Conservation (phyloP, 1,284 basidiomycete species). For the Pseudozyma hubeiensis region DNA sequence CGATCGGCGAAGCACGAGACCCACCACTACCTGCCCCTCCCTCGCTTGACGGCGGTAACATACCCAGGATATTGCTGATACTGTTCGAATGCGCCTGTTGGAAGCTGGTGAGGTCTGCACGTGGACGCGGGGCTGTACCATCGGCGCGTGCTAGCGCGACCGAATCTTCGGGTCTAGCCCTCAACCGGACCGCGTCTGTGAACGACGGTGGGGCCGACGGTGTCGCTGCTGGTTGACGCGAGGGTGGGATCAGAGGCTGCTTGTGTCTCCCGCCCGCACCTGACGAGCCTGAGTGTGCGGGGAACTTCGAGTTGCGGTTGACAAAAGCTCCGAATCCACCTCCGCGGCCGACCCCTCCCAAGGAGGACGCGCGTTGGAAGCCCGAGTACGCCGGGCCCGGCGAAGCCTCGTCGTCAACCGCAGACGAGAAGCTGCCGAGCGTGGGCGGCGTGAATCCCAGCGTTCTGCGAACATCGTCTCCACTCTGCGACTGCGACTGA, state of each 20-base stretch:
- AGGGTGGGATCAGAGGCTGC: constrained; percentile 35
- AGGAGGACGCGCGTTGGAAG: constrained; percentile 41
- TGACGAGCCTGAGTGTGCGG: not conserved
- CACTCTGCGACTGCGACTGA: not conserved
- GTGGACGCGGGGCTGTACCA: constrained; percentile 30
- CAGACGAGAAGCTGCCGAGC: constrained; percentile 38
- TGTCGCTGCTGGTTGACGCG: constrained; percentile 16
- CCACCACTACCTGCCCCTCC: constrained; percentile 9
- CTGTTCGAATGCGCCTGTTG: constrained; percentile 40
- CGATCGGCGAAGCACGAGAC: constrained; percentile 30
- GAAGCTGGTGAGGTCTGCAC: constrained; percentile 51
- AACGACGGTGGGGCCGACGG: constrained; percentile 30
- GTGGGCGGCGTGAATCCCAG: constrained; percentile 21
- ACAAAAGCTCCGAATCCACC: constrained; percentile 14
- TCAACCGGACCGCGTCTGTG: constrained; percentile 39
- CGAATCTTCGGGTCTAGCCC: constrained; percentile 40
- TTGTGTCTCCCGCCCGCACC: constrained; percentile 14
- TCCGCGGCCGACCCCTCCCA: constrained; percentile 7
- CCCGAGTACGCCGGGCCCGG: constrained; percentile 19
- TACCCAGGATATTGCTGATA: constrained; percentile 28
- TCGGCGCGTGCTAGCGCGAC: constrained; percentile 24
- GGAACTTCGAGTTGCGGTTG: not conserved
- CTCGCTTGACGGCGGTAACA: constrained; percentile 16
- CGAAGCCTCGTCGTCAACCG: constrained; percentile 28
- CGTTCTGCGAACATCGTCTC: constrained; percentile 7